A percentile compares a stretch with the other conserved stretches of the same genome.
phyloP scores from a whole-genome alignment of 441 rosid genomes.

The Populus hybrid region DNA sequence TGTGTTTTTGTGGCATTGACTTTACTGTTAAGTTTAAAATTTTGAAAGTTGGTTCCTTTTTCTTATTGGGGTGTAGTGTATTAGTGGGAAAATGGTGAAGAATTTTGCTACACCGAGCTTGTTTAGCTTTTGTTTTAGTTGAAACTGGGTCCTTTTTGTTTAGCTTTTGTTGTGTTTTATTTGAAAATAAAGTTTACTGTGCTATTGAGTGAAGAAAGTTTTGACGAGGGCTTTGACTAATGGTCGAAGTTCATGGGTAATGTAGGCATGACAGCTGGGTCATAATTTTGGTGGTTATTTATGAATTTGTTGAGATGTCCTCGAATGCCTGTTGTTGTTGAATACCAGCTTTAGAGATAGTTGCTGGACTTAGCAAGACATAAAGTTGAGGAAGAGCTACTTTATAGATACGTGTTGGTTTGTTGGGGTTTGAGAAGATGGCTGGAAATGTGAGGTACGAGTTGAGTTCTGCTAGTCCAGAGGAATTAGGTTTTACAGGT shows the following conservation, averaged over 20 bases:
- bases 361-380: slow-evolving; percentile 13
- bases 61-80: slow-evolving; percentile 4
- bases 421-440: slow-evolving; percentile 27
- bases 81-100: not conserved
- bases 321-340: not conserved
- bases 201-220: not conserved
- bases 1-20: slow-evolving; percentile 6
- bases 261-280: slow-evolving; percentile 11
- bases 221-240: slow-evolving; percentile 8
- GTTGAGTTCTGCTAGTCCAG: slow-evolving; percentile 37
- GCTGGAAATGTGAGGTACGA: slow-evolving; percentile 48
- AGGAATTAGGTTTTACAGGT: slow-evolving; percentile 41
- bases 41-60: not conserved
- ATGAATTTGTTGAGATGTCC: slow-evolving; percentile 12
- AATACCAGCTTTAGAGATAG: not conserved
- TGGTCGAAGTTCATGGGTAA: slow-evolving; percentile 14
- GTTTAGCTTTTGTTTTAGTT: slow-evolving; percentile 1
- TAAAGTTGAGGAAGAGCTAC: not conserved
- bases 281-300: slow-evolving; percentile 9
- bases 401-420: slow-evolving; percentile 20
- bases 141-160: not conserved
- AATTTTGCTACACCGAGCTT: not conserved
- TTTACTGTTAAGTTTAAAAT: slow-evolving; percentile 1
- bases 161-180: not conserved
- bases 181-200: not conserved